Base-by-base conservation (phyloP, 2,329 filamentous ascomycete genomes). In the Westerdykella sp. region DNA sequence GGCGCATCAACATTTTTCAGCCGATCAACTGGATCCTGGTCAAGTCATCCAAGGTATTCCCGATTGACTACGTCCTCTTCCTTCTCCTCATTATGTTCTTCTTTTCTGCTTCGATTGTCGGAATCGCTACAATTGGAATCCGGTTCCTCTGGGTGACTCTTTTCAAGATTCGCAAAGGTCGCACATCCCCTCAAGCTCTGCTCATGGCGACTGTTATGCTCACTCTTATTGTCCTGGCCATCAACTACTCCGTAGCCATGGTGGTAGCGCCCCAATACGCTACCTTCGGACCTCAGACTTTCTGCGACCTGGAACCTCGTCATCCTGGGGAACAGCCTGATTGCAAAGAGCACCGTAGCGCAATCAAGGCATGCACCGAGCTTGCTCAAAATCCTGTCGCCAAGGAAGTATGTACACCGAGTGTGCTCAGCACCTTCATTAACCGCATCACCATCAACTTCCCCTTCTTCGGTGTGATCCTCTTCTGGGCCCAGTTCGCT, bases 211-310 rank as follows among this genome's bases (percentile, higher is more conserved):
- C 91, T 0, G 87, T 94, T 10, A 81, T 98, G 73, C 76, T 98
- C 37, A 91, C 88, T 0, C 77, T 97, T 51, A 91, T 94, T 53
- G 87, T 87, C 2, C 73, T 98, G 35, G 93, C 87, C 28, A 84
- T 95, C 67, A 95, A 97, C 71, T 98, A 97, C 66, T 81, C 87
- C 7, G 74, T 97, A 34, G 85, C 87, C 44, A 95, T 94, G 84
- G 76, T 97, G 49, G 81, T 95, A n/a, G 93, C 89, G 5, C 93
- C 93, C 1, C 90, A 97, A 62, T 98, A 98, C 64, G 81, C 91
- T 37, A 94, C 85, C 42, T 98, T 88, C 62, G 93, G 93, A 39
- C 88, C 90, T 0, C 93, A 98, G 67, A 95, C 86, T 1, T 96
- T 90, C 71, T 98, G 93, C 69, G 83, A 88, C 56, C 81, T 84